These are phyloP conservation scores for Phyllosticta capitalensis DNA, from an alignment of 2,329 filamentous ascomycete species.

Conservation along the genomic window DNA sequence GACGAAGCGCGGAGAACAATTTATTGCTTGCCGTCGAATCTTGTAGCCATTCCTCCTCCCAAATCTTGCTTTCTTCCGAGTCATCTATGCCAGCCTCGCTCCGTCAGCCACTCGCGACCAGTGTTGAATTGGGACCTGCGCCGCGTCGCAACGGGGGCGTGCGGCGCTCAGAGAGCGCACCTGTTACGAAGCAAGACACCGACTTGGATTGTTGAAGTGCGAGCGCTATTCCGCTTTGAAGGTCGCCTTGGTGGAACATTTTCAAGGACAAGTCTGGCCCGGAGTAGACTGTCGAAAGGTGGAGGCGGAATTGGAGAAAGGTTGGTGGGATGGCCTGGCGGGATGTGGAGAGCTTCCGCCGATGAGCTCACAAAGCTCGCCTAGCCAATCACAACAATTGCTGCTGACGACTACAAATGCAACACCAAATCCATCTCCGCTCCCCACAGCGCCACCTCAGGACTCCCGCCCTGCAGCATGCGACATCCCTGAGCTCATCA, in stretches of 20 bases:
- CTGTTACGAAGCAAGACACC: slow-evolving; percentile 76
- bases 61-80: slow-evolving; percentile 56
- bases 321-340: too few relatives aligned
- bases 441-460: too few relatives aligned
- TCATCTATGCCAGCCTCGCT: slow-evolving; percentile 45
- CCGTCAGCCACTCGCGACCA: background rate
- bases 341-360: too few relatives aligned
- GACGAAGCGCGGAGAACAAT: background rate
- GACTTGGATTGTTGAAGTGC: slow-evolving; percentile 68
- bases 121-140: background rate
- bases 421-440: too few relatives aligned
- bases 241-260: slow-evolving; percentile 77
- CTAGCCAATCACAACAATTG: too few relatives aligned
- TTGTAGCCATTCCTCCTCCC: slow-evolving; percentile 61
- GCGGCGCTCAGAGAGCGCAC: slow-evolving; percentile 34
- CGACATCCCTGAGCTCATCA: too few relatives aligned
- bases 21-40: slow-evolving; percentile 25
- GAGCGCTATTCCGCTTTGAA: slow-evolving; percentile 70
- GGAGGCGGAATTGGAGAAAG: background rate
- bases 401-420: too few relatives aligned
- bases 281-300: background rate
- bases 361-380: too few relatives aligned
- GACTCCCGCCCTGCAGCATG: too few relatives aligned
- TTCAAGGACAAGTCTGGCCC: slow-evolving; percentile 8
- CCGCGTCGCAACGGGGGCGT: background rate